phyloP scores from a whole-genome alignment of 768 basidiomycete species.

The Xerocomellus intermedius region DNA sequence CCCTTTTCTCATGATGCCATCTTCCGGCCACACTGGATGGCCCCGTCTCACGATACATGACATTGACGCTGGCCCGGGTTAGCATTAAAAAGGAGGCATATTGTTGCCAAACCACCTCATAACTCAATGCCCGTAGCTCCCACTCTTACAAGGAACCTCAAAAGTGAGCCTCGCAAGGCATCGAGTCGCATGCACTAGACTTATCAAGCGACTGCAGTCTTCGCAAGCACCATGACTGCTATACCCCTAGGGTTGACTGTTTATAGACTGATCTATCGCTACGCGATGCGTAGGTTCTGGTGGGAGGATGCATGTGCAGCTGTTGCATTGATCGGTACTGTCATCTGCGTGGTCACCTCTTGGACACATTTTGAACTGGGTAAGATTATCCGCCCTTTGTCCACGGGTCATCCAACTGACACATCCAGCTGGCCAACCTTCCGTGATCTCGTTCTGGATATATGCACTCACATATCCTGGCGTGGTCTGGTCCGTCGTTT shows the following conservation, averaged over 20 bases:
- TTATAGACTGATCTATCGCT: slow-evolving; percentile 1
- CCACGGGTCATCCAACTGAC: not conserved
- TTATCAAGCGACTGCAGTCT: slow-evolving; percentile 1
- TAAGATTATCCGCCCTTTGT: not conserved
- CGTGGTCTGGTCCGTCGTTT: slow-evolving; percentile 14
- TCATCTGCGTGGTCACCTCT: slow-evolving; percentile 3
- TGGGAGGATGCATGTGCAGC: slow-evolving; percentile 22
- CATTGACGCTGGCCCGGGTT: not conserved
- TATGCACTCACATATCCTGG: slow-evolving; percentile 7
- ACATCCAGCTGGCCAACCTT: slow-evolving; percentile 4
- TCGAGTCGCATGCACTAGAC: not conserved
- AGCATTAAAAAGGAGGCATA: not conserved
- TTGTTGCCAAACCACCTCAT: not conserved
- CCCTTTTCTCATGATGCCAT: not conserved
- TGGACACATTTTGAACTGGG: slow-evolving; percentile 11
- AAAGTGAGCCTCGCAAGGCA: slow-evolving; percentile 7
- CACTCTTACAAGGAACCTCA: slow-evolving; percentile 5
- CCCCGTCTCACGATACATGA: not conserved
- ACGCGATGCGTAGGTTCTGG: slow-evolving; percentile 5
- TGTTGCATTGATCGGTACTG: slow-evolving; percentile 1
- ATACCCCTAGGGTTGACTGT: slow-evolving; percentile 1
- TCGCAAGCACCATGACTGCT: slow-evolving; percentile 7
- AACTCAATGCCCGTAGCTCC: not conserved
- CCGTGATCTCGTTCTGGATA: slow-evolving; percentile 7
- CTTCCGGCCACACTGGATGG: slow-evolving; percentile 13